Percentiles rank a stretch among this genome's conserved stretches.
phyloP scores from a whole-genome alignment of 2,329 filamentous ascomycete genomes.

The Parasarocladium wereldwijsianum region DNA sequence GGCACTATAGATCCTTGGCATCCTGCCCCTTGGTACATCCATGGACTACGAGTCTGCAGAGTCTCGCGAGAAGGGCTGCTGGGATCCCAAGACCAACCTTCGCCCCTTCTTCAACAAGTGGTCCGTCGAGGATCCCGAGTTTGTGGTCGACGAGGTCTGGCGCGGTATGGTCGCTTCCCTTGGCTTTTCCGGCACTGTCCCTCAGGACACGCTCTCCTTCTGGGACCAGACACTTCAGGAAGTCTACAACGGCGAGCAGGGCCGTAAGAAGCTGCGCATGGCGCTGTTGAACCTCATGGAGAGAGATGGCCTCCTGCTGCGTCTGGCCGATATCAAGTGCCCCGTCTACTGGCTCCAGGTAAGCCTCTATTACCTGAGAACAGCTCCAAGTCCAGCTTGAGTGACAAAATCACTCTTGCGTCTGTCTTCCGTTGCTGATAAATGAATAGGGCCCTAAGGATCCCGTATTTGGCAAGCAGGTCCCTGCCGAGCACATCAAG shows the following conservation, averaged over 20 bases:
- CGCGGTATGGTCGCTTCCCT: conserved; percentile 27
- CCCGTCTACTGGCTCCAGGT: conserved; percentile 39
- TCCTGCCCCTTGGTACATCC: conserved; percentile 33
- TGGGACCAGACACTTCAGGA: conserved; percentile 30
- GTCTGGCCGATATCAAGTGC: conserved; percentile 30
- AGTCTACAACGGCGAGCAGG: conserved; percentile 33
- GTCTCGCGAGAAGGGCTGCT: conserved; percentile 30
- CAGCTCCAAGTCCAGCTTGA: conserved; percentile 5
- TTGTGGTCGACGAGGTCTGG: conserved; percentile 30
- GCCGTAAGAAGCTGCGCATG: conserved; percentile 31
- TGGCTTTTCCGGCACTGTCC: conserved; percentile 27
- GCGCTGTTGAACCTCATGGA: conserved; percentile 28
- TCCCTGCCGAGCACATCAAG: conserved; percentile 33
- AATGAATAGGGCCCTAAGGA: conserved; percentile 31
- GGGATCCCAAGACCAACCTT: conserved; percentile 29
- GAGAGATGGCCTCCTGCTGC: conserved; percentile 30
- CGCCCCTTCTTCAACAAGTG: conserved; percentile 26
- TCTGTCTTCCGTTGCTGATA: too few relatives aligned
- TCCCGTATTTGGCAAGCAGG: conserved; percentile 22
- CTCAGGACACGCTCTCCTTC: conserved; percentile 22
- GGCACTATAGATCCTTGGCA: conserved; percentile 25
- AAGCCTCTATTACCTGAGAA: conserved; percentile 7
- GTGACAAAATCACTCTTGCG: too few relatives aligned
- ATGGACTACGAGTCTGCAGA: conserved; percentile 36
- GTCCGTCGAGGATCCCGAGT: conserved; percentile 27